Evolutionary conservation across 306 rosid species (phyloP), one percentile per base, ranked within the genome.

Genomic region (Ammopiptanthus mongolicus): DNA sequence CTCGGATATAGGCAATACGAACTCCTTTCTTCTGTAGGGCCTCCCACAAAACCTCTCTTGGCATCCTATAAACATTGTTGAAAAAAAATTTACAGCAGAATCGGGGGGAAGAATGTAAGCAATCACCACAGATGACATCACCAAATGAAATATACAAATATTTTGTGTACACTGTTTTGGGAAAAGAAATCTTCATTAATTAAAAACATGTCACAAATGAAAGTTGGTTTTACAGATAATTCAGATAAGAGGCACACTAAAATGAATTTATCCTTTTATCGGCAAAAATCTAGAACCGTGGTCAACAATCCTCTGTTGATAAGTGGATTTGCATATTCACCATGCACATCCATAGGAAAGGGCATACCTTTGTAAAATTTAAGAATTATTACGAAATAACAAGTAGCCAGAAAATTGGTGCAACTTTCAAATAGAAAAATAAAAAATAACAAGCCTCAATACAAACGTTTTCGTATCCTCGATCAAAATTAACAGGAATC

Each of bases 101-200:
- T 48, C 5, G 22, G 67, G 44, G 75, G 33, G 8, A 2, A 74
- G 57, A 70, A 25, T 47, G 71, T 60, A 79, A 53, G 65, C 21
- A 61, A 74, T 57, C 64, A 74, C 77, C 56, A 36, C 23, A 67
- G 13, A 51, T 70, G 28, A 36, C 75, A 69, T 44, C 28, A 74
- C 50, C 2, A 23, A 67, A 60, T 67, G 51, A 67, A 65, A 66
- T 19, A 73, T 51, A 33, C 42, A 33, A 72, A 73, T 22, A 77
- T 37, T 33, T 78, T 41, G 58, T n/a, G 18, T 66, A 15, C 22
- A 77, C 11, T 52, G 25, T 33, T 65, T 25, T 59, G 8, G 14
- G 17, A 33, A 65, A 31, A 57, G n/a, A 63, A 65, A 44, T 36
- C 42, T 29, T 42, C 33, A 8, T 57, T 57, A n/a, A 14, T 19